Conservation (phyloP, 805 yeast genomes). For the Zygotorulaspora danielsina region DNA sequence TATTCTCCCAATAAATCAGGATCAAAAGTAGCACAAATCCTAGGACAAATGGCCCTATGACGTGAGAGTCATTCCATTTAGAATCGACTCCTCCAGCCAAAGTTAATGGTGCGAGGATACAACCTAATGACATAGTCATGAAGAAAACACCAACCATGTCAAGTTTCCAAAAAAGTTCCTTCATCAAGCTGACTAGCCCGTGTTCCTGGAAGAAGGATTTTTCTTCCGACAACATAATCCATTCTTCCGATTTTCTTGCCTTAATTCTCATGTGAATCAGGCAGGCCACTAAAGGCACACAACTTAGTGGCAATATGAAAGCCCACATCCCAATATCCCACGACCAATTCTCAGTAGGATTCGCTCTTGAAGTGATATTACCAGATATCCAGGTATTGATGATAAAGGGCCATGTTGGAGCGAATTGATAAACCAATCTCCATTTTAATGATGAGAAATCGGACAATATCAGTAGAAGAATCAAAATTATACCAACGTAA, state of each 20-base stretch:
- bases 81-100: conserved; percentile 59
- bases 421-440: conserved; percentile 61
- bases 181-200: conserved; percentile 35
- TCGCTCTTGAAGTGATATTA: conserved; percentile 42
- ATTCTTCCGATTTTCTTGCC: conserved; percentile 52
- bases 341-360: conserved; percentile 44
- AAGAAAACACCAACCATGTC: conserved; percentile 62
- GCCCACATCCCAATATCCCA: conserved; percentile 86
- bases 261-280: conserved; percentile 51
- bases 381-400: conserved; percentile 79
- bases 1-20: conserved; percentile 57
- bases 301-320: conserved; percentile 60
- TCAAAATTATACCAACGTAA: conserved; percentile 57
- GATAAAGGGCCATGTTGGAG: conserved; percentile 68
- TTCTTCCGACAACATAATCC: conserved; percentile 41
- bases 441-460: conserved; percentile 67
- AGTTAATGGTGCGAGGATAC: conserved; percentile 68
- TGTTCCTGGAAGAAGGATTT: conserved; percentile 38
- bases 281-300: conserved; percentile 55
- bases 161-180: conserved; percentile 53
- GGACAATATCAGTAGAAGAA: conserved; percentile 54
- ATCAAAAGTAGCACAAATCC: conserved; percentile 59
- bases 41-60: conserved; percentile 65
- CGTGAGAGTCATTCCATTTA: conserved; percentile 56
- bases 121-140: conserved; percentile 53